A percentile compares a stretch with the other conserved stretches of the same genome.
Evolutionary conservation across 1,139 yeast genomes (phyloP).

Genomic region (Hyphopichia burtonii): DNA sequence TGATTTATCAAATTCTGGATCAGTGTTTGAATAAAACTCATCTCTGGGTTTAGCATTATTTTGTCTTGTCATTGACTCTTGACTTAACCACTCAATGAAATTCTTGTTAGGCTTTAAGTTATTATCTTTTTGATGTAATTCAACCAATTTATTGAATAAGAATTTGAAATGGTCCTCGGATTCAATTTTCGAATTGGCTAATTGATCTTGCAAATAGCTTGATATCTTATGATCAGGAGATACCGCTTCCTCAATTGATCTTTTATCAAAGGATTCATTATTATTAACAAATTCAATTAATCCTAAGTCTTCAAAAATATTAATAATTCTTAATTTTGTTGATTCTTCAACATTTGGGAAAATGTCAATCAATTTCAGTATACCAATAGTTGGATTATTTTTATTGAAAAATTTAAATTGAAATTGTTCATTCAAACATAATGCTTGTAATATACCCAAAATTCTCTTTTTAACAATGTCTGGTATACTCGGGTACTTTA

Average conservation of each 20-base stretch:
- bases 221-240: constrained; percentile 28
- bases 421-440: constrained; percentile 32
- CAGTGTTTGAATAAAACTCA: constrained; percentile 21
- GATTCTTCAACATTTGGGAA: constrained; percentile 28
- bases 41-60: constrained; percentile 30
- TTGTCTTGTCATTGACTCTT: constrained; percentile 43
- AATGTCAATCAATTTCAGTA: constrained; percentile 23
- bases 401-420: constrained; percentile 24
- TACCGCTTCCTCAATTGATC: constrained; percentile 21
- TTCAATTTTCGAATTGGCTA: constrained; percentile 17
- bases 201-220: constrained; percentile 26
- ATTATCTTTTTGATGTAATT: constrained; percentile 27
- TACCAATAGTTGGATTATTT: constrained; percentile 16
- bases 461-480: constrained; percentile 45
- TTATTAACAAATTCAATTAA: constrained; percentile 18
- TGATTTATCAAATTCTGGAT: constrained; percentile 40
- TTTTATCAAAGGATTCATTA: constrained; percentile 13
- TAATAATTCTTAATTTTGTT: constrained; percentile 33
- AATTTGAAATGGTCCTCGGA: constrained; percentile 40
- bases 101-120: constrained; percentile 25
- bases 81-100: constrained; percentile 64
- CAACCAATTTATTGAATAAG: constrained; percentile 43
- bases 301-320: constrained; percentile 41
- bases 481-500: constrained; percentile 13
- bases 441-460: constrained; percentile 48